These are phyloP conservation scores for Candida anutae DNA, from an alignment of 1,139 yeast genomes.

Conservation along the genomic window DNA sequence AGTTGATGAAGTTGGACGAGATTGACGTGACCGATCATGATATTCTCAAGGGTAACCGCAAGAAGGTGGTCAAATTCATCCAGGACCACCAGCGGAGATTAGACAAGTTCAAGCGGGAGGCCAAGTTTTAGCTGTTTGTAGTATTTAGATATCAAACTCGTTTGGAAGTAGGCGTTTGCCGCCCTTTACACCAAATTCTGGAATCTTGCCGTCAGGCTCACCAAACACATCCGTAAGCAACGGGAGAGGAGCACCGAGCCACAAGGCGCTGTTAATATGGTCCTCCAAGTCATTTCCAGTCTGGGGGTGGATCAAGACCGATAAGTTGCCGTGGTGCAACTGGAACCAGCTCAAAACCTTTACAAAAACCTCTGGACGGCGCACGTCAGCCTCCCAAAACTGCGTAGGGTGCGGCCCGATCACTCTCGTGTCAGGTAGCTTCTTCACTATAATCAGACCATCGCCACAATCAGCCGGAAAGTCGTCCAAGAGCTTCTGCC, in stretches of 20 bases:
- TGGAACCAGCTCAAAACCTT: conserved; percentile 30
- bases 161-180: conserved; percentile 12
- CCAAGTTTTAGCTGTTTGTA: conserved; percentile 7
- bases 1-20: conserved; percentile 58
- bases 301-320: conserved; percentile 50
- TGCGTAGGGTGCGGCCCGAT: conserved; percentile 52
- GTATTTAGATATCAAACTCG: conserved; percentile 6
- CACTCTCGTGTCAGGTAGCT: conserved; percentile 17
- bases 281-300: conserved; percentile 32
- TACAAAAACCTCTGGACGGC: conserved; percentile 20
- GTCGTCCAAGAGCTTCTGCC: no score
- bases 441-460: conserved; percentile 25
- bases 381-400: conserved; percentile 38
- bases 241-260: conserved; percentile 38
- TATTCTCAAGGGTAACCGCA: conserved; percentile 49
- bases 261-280: conserved; percentile 45
- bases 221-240: conserved; percentile 14
- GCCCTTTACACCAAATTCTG: conserved; percentile 21
- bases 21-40: conserved; percentile 48
- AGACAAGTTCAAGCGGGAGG: conserved; percentile 44
- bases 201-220: conserved; percentile 9
- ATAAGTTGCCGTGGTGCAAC: conserved; percentile 41
- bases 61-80: conserved; percentile 49
- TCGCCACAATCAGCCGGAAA: conserved; percentile 11
- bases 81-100: conserved; percentile 54